Evolutionary conservation across 139 green algal species (phyloP).

Genomic region (Closterium sp.): DNA sequence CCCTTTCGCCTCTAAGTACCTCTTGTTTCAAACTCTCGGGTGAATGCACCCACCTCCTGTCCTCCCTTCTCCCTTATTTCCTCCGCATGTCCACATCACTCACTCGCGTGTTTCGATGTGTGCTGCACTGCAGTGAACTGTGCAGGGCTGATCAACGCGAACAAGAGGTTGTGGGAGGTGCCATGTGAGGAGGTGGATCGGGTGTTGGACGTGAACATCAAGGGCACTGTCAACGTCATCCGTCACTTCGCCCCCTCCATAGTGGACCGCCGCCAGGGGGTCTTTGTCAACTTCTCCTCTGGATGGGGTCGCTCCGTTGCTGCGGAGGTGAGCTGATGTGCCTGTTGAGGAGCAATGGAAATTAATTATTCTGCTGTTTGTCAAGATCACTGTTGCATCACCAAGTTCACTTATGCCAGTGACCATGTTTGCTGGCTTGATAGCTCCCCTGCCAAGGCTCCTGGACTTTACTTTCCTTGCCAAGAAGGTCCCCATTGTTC

Average conservation of each 20-base stretch:
- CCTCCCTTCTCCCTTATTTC: background rate
- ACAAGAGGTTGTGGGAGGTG: constrained; percentile 39
- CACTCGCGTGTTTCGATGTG: background rate
- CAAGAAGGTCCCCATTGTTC: background rate
- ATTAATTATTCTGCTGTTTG: no score
- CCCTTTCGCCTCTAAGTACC: background rate
- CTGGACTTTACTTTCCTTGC: background rate
- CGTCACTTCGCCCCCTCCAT: constrained; percentile 30
- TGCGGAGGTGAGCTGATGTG: constrained; percentile 5
- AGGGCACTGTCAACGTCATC: constrained; percentile 40
- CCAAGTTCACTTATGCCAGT: no score
- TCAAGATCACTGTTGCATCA: no score
- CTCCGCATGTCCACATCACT: background rate
- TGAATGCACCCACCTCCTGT: background rate
- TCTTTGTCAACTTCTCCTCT: constrained; percentile 48
- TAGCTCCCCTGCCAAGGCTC: background rate
- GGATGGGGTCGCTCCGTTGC: constrained; percentile 36
- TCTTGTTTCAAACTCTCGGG: background rate
- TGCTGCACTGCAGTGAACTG: constrained; percentile 29
- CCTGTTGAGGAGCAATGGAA: no score
- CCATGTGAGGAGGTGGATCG: constrained; percentile 21
- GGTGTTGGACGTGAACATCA: constrained; percentile 38
- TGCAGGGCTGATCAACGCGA: constrained; percentile 36
- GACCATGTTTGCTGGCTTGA: background rate
- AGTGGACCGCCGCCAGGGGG: background rate